Base-by-base conservation (phyloP, 306 rosid genomes). In the Phaseolus lunatus region DNA sequence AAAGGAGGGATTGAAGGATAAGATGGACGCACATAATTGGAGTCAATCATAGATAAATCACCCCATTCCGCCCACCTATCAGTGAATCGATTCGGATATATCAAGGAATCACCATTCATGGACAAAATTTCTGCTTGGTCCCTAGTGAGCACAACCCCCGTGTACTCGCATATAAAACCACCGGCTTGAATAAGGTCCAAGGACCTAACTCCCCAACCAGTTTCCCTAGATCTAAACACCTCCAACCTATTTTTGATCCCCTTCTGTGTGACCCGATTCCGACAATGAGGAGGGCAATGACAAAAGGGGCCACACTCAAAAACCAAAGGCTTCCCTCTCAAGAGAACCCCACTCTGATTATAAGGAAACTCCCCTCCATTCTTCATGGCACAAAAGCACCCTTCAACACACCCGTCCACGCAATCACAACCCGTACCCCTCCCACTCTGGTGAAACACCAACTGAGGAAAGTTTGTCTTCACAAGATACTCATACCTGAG, bases 161-260 rank as follows among this genome's bases (percentile, higher is more conserved):
- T 62, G 80, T 90, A 95, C 86, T 95, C 99, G 16, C 98, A 94
- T 70, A 94, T 92, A 82, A 94, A 94, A 33, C 95, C 70, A 29
- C 98, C 98, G 2, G 99, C 98, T 67, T 88, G 97, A 75, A 95
- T 95, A 82, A 92, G 85, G 77, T 95, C 96, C 87, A 95, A 81
- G n/a, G 99, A 89, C 85, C 98, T 89, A 82, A 95, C 99, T 54
- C 97, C 99, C 99, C 99, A 95, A 19, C 97, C 94, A 29, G 97
- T 89, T 85, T 92, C 91, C 83, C 78, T 82, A 3, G 99, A 95
- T 77, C 99, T 86, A 70, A 95, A 92, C 81, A 95, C 96, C 74
- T 92, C 99, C 73, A 95, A 48, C 78, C 87, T 88, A 71, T 87
- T 59, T 62, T 22, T 91, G 69, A 87, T 52, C 67, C 99, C 97